Evolutionary conservation across 2,329 filamentous ascomycete genomes (phyloP), one percentile per base, ranked within the genome.

Genomic region (Pseudocercospora macadamiae): DNA sequence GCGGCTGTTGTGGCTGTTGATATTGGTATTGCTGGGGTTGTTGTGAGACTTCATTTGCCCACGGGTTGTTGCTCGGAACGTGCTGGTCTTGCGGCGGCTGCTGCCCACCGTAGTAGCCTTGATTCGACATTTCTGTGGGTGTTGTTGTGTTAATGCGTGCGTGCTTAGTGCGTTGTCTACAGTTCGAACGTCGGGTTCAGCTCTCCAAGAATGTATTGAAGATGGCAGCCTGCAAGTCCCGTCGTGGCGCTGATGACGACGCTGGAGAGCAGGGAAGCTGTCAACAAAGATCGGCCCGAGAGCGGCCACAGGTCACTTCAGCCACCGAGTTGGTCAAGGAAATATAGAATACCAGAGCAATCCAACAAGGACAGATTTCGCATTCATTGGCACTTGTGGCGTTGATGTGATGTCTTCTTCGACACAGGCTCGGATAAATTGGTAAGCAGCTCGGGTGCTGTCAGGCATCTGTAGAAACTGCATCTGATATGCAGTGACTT

Each of bases 21-120:
- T 55, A 44, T 48, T 36, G 21, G 48, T 55, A 39, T 23, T 55
- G 58, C 26, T 56, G 57, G 14, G 48, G 51, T 47, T 57, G 55
- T 23, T 54, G 55, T 16, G 32, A 37, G 21, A 47, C 36, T n/a
- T 63, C 45, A 23, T 65, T 61, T 10, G 63, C 63, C 63, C 63
- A 65, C 3, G 63, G 63, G 39, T 65, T 65, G 9, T 49, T 61
- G 18, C 32, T 57, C 6, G 60, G 60, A 14, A 61, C 39, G 26
- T 55, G 51, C 32, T 54, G 45, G 18, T 56, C 55, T 23, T 59
- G 55, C 18, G 58, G 49, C 39, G 45, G 57, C 30, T 56, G 45
- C 21, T 56, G 45, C 21, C 37, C 55, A 36, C 45, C 30, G 44
- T 58, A 59, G 21, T 59, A 58, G 51, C 61, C 59, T 59, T 61